These are phyloP conservation scores for Parastagonospora avenae DNA, from an alignment of 2,329 filamentous ascomycete species.

Conservation along the genomic window DNA sequence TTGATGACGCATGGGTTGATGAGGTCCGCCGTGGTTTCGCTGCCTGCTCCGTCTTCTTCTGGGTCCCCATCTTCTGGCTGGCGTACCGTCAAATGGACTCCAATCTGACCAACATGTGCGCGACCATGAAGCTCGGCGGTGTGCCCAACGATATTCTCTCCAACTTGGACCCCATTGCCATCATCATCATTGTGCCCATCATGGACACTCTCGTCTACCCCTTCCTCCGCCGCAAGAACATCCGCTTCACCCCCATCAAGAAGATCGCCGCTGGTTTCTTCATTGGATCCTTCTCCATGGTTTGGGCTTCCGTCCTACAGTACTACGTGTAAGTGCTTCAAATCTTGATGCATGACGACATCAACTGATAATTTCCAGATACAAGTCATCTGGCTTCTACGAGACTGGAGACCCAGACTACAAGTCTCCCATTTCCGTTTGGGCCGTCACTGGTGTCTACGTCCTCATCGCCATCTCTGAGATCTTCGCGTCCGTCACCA, in stretches of 20 bases:
- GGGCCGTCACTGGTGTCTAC: constrained; percentile 58
- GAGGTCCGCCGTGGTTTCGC: constrained; percentile 69
- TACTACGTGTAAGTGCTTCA: constrained; percentile 51
- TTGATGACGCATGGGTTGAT: constrained; percentile 82
- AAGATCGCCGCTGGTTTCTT: constrained; percentile 74
- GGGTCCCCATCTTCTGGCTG: constrained; percentile 70
- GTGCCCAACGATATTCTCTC: constrained; percentile 79
- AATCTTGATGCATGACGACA: not conserved
- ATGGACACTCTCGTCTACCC: constrained; percentile 73
- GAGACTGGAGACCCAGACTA: constrained; percentile 48
- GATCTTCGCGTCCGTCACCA: constrained; percentile 70
- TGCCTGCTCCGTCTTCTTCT: constrained; percentile 54
- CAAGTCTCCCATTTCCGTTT: constrained; percentile 57
- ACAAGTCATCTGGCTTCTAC: constrained; percentile 57
- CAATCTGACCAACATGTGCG: constrained; percentile 69
- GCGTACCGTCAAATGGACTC: constrained; percentile 71
- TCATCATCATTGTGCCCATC: constrained; percentile 75
- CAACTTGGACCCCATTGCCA: constrained; percentile 76
- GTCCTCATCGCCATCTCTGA: constrained; percentile 63
- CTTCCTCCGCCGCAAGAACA: constrained; percentile 63
- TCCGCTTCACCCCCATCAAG: constrained; percentile 76
- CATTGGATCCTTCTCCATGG: constrained; percentile 65
- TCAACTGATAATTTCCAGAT: constrained; percentile 31
- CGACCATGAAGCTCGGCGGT: constrained; percentile 69
- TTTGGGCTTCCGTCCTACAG: constrained; percentile 63